Evolutionary conservation across 768 basidiomycete genomes (phyloP).

Genomic region (Cytidiella melzeri): DNA sequence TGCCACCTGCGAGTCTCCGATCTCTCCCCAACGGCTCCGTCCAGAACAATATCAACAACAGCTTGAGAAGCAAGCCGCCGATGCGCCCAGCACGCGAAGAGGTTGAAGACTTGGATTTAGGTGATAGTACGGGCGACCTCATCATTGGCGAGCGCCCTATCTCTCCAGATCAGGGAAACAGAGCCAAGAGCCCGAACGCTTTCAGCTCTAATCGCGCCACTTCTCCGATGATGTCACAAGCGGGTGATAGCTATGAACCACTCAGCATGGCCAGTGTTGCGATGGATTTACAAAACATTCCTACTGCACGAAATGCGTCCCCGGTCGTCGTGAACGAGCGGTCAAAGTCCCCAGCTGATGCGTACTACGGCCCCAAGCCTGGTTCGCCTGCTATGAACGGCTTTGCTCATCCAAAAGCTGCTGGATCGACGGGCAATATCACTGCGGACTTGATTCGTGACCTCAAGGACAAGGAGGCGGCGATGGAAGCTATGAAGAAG

Average conservation of each 20-base stretch:
- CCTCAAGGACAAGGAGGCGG: slow-evolving; percentile 75
- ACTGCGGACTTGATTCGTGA: slow-evolving; percentile 74
- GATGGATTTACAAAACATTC: slow-evolving; percentile 42
- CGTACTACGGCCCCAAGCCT: slow-evolving; percentile 43
- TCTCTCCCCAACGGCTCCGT: slow-evolving; percentile 40
- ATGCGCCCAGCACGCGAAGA: slow-evolving; percentile 42
- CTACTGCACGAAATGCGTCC: slow-evolving; percentile 49
- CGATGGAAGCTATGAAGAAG: slow-evolving; percentile 69
- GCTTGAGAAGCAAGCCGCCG: slow-evolving; percentile 46
- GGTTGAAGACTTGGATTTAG: slow-evolving; percentile 39
- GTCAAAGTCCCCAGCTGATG: slow-evolving; percentile 51
- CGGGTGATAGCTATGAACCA: slow-evolving; percentile 31
- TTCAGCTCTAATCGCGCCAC: slow-evolving; percentile 43
- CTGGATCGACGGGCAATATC: slow-evolving; percentile 59
- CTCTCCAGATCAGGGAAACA: slow-evolving; percentile 43
- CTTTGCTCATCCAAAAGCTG: slow-evolving; percentile 33
- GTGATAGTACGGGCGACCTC: slow-evolving; percentile 39
- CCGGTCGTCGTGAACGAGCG: slow-evolving; percentile 43
- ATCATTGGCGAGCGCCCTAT: slow-evolving; percentile 41
- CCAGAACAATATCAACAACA: slow-evolving; percentile 32
- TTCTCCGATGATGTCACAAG: slow-evolving; percentile 40
- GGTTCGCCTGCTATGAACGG: slow-evolving; percentile 46
- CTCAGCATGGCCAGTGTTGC: slow-evolving; percentile 52
- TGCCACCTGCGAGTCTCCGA: slow-evolving; percentile 54
- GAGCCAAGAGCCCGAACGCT: slow-evolving; percentile 56